Conservation (phyloP, 306 rosid genomes). For the Astragalus membranaceus region DNA sequence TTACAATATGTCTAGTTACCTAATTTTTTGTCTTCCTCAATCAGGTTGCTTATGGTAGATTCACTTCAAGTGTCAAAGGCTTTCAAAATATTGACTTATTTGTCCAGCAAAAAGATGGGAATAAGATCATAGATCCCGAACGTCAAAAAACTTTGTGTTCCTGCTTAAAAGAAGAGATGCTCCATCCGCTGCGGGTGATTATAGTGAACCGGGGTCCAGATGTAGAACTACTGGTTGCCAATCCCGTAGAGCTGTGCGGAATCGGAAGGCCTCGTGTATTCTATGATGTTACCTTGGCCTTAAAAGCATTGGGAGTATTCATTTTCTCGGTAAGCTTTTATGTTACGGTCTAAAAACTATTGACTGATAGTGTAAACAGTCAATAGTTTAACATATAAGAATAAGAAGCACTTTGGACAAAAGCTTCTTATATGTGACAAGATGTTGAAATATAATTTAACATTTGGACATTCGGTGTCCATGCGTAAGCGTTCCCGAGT, state of each 20-base stretch:
- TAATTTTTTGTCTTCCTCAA: not conserved
- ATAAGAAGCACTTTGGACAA: too few species aligned
- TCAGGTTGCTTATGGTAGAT: slow-evolving; percentile 68
- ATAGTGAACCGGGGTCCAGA: slow-evolving; percentile 76
- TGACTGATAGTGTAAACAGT: not conserved
- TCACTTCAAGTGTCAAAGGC: slow-evolving; percentile 51
- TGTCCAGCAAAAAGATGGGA: slow-evolving; percentile 59
- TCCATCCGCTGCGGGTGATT: slow-evolving; percentile 67
- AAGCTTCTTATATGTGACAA: too few species aligned
- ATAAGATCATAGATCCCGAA: slow-evolving; percentile 64
- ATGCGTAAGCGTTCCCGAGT: too few species aligned
- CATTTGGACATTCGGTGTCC: not conserved
- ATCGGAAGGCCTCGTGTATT: slow-evolving; percentile 88
- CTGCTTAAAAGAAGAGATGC: slow-evolving; percentile 62
- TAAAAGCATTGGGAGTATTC: slow-evolving; percentile 54
- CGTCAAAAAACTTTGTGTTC: slow-evolving; percentile 54
- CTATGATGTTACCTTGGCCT: slow-evolving; percentile 67
- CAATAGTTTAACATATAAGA: too few species aligned
- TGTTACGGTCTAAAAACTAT: not conserved
- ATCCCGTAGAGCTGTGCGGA: slow-evolving; percentile 78
- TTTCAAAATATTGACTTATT: slow-evolving; percentile 58
- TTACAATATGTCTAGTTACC: not conserved
- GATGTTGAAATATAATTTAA: not conserved
- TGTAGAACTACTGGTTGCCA: slow-evolving; percentile 73
- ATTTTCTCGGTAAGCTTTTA: slow-evolving; percentile 55